phyloP scores from a whole-genome alignment of 805 yeast species.

The Cephaloascus fragrans region DNA sequence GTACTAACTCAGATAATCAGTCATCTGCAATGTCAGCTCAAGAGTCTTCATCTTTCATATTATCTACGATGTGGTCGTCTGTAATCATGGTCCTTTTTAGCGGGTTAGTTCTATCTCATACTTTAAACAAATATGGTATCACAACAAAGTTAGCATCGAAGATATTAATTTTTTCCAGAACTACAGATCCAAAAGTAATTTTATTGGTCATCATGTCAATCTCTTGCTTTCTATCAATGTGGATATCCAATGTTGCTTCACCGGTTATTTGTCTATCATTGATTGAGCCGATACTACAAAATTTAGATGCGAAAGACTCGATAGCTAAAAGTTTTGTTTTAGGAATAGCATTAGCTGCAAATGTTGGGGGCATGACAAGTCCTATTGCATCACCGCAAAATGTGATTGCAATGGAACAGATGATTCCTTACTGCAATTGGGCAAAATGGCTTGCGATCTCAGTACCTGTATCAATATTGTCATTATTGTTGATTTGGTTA shows the following conservation, averaged over 20 bases:
- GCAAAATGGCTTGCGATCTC: constrained; percentile 88
- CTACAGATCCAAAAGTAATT: constrained; percentile 66
- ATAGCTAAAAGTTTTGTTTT: constrained; percentile 78
- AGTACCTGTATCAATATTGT: constrained; percentile 47
- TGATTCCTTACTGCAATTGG: constrained; percentile 90
- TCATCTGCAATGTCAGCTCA: constrained; percentile 47
- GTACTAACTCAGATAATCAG: too few relatives aligned
- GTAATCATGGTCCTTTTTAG: constrained; percentile 85
- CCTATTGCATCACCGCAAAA: constrained; percentile 98
- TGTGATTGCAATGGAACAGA: constrained; percentile 78
- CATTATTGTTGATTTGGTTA: constrained; percentile 34
- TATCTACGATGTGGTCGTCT: constrained; percentile 91
- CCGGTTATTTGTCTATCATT: constrained; percentile 90
- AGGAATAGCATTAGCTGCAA: constrained; percentile 89
- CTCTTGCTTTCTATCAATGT: constrained; percentile 80
- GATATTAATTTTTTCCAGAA: constrained; percentile 72
- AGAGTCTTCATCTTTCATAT: constrained; percentile 69
- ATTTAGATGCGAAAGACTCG: constrained; percentile 67
- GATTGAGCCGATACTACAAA: constrained; percentile 81
- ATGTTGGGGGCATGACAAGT: constrained; percentile 94
- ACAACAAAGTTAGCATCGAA: constrained; percentile 81
- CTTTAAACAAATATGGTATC: constrained; percentile 80
- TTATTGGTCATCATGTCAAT: constrained; percentile 77
- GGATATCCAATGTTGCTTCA: constrained; percentile 96
- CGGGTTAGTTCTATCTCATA: constrained; percentile 93